phyloP scores from a whole-genome alignment of 2,329 filamentous ascomycete genomes.

The Stagonosporopsis tanaceti region DNA sequence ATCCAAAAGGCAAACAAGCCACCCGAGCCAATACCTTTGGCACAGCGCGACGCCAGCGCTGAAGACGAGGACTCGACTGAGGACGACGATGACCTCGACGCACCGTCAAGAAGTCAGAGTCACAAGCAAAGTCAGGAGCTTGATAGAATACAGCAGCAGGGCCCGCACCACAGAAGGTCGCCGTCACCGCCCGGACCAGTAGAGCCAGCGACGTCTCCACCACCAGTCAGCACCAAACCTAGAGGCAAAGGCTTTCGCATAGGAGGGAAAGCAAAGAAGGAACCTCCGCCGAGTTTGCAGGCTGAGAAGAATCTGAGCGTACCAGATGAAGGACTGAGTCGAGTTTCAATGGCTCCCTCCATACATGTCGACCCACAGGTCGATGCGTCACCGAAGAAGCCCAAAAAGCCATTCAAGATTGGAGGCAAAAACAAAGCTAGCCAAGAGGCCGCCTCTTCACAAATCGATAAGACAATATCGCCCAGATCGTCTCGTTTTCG shows the following conservation, averaged over 20 bases:
- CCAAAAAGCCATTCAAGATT: constrained; percentile 40
- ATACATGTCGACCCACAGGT: constrained; percentile 13
- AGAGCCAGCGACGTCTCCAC: constrained; percentile 5
- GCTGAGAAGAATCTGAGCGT: not conserved
- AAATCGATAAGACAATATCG: constrained; percentile 3
- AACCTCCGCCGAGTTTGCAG: constrained; percentile 2
- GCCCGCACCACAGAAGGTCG: constrained; percentile 5
- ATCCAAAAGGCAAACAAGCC: constrained; percentile 1
- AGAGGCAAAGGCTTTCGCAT: constrained; percentile 40
- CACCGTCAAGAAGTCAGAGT: constrained; percentile 30
- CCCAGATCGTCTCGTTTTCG: constrained; percentile 12
- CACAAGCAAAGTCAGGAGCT: constrained; percentile 9
- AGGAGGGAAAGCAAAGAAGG: constrained; percentile 35
- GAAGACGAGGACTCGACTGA: constrained; percentile 37
- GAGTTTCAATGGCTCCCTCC: constrained; percentile 4
- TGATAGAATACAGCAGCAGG: not conserved
- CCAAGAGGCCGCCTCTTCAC: constrained; percentile 13
- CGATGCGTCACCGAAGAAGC: constrained; percentile 23
- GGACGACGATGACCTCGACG: constrained; percentile 54
- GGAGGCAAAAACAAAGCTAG: constrained; percentile 39
- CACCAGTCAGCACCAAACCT: constrained; percentile 21
- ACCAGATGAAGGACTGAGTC: not conserved
- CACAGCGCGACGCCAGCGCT: not conserved
- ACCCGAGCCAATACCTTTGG: not conserved
- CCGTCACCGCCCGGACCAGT: constrained; percentile 14